Conservation (phyloP, 352 stramenopile genomes). For the Thalassiosira exigua region DNA sequence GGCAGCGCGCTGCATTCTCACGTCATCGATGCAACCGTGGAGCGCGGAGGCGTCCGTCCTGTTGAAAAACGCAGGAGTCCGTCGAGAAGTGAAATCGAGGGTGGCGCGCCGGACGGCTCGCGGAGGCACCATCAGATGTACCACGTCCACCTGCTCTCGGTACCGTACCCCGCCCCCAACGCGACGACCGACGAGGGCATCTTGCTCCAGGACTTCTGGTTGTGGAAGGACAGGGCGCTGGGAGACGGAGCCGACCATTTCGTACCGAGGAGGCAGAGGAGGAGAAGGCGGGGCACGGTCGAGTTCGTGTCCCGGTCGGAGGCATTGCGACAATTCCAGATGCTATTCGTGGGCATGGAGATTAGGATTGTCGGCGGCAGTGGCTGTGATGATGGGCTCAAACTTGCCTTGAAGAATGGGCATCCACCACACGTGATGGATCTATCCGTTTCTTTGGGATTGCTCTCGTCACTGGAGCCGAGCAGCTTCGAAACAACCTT, state of each 20-base stretch:
- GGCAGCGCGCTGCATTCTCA: background rate
- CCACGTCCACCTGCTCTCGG: conserved; percentile 37
- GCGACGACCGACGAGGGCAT: conserved; percentile 22
- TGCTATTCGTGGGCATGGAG: conserved; percentile 48
- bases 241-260: conserved; percentile 82
- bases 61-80: too few relatives aligned
- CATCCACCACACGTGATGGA: too few relatives aligned
- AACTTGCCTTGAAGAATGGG: background rate
- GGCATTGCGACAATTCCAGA: conserved; percentile 63
- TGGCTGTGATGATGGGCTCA: background rate
- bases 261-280: conserved; percentile 78
- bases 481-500: conserved; percentile 1
- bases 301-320: conserved; percentile 78
- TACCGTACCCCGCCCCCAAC: conserved; percentile 37
- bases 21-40: background rate
- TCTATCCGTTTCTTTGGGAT: too few relatives aligned
- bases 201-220: conserved; percentile 64
- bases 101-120: background rate
- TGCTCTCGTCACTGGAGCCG: too few relatives aligned
- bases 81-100: background rate
- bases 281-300: conserved; percentile 73
- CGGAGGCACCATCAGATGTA: background rate
- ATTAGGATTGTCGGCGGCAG: conserved; percentile 11
- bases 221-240: conserved; percentile 77
- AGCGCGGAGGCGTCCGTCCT: background rate